These are phyloP conservation scores for Trametes meyenii DNA, from an alignment of 768 basidiomycete species.

Conservation along the genomic window DNA sequence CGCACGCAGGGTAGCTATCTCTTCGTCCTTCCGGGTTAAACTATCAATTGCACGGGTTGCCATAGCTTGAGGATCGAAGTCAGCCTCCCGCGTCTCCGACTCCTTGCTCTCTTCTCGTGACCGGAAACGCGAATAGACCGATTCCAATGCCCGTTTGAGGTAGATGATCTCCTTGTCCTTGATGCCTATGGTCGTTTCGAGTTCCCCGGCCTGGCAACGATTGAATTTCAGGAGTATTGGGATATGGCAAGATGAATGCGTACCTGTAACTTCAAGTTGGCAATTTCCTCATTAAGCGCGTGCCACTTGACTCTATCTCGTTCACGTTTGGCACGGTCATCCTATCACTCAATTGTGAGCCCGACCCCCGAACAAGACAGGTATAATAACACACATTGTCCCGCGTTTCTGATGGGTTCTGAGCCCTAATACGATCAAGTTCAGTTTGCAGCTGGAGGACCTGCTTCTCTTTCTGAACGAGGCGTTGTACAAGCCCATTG, in stretches of 20 bases:
- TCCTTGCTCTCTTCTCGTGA: constrained; percentile 55
- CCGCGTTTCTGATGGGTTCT: constrained; percentile 56
- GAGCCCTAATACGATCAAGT: constrained; percentile 61
- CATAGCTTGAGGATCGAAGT: constrained; percentile 68
- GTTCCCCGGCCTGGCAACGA: constrained; percentile 51
- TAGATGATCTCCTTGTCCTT: constrained; percentile 78
- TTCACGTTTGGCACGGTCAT: constrained; percentile 74
- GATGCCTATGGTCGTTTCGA: constrained; percentile 47
- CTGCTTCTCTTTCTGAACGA: constrained; percentile 86
- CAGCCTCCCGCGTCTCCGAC: constrained; percentile 40
- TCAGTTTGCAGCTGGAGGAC: constrained; percentile 74
- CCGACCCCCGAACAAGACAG: neutral
- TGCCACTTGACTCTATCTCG: constrained; percentile 77
- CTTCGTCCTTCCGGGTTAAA: constrained; percentile 67
- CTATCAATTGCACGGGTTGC: constrained; percentile 72
- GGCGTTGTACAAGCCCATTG: constrained; percentile 75
- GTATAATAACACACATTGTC: constrained; percentile 55
- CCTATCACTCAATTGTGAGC: constrained; percentile 41
- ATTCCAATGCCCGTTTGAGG: constrained; percentile 85
- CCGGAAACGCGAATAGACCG: constrained; percentile 80
- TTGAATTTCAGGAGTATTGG: neutral
- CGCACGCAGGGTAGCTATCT: constrained; percentile 53
- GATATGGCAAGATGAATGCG: constrained; percentile 15
- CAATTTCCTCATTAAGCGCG: constrained; percentile 71
- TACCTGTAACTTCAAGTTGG: constrained; percentile 71